Conservation (phyloP, 2,329 filamentous ascomycete species). For the Beauveria pseudobassiana region DNA sequence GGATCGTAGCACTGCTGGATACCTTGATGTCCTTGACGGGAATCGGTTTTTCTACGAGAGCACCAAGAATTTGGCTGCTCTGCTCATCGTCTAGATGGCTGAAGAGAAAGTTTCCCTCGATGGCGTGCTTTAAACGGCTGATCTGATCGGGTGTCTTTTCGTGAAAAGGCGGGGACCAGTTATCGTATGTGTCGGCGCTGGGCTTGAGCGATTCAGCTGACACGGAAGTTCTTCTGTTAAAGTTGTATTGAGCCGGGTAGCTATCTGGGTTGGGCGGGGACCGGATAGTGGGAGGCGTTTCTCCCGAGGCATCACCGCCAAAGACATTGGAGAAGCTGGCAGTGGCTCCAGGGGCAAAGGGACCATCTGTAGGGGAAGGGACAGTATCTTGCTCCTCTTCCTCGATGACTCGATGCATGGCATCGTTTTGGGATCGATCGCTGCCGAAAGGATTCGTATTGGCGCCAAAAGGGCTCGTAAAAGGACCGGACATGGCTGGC, state of each 20-base stretch:
- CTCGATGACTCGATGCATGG: conserved; percentile 58
- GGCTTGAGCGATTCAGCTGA: conserved; percentile 96
- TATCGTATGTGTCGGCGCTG: conserved; percentile 71
- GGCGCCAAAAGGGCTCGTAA: conserved; percentile 64
- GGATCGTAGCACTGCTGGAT: conserved; percentile 14
- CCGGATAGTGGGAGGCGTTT: conserved; percentile 39
- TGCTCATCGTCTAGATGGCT: conserved; percentile 93
- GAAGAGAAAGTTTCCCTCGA: conserved; percentile 88
- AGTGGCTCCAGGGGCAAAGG: conserved; percentile 38
- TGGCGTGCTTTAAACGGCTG: conserved; percentile 68
- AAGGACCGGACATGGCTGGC: conserved; percentile 61
- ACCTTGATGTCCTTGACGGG: conserved; percentile 79
- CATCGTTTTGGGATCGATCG: conserved; percentile 29
- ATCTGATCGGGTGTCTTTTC: conserved; percentile 79
- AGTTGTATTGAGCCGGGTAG: conserved; percentile 89
- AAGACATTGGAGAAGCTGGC: conserved; percentile 45
- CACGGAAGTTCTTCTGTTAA: conserved; percentile 87
- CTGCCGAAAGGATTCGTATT: conserved; percentile 68
- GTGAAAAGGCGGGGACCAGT: conserved; percentile 82
- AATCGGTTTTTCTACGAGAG: conserved; percentile 89
- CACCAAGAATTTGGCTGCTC: conserved; percentile 76
- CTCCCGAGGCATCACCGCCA: conserved; percentile 42
- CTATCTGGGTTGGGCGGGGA: conserved; percentile 52
- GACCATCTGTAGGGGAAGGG: conserved; percentile 63
- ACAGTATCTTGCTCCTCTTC: conserved; percentile 75